Evolutionary conservation across 2,329 filamentous ascomycete species (phyloP), one percentile per base, ranked within the genome.

Genomic region (Plenodomus tracheiphilus): DNA sequence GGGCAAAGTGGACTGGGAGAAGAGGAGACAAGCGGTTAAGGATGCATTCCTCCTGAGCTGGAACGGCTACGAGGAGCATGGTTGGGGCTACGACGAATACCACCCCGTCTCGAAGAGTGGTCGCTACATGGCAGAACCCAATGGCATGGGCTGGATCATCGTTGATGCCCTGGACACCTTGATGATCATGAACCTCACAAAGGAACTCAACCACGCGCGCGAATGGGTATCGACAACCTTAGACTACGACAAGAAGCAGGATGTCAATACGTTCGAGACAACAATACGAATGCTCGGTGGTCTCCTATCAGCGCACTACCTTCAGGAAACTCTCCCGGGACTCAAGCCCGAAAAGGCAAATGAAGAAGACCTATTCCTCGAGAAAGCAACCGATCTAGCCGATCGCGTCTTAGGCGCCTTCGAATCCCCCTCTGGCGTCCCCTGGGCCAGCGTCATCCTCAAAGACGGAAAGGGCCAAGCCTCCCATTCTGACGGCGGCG

Each of bases 231-330:
- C 89, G 1, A 86, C 85, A 4, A 85, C 85, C 7, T 75, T 97
- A 54, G 86, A 85, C 10, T 97, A 95, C 75, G 86, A 97, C 51
- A 91, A 96, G 72, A 82, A 97, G 64, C 91, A 97, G 70, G 91
- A 97, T 69, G 93, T 99, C 47, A 97, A 91, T 72, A 97, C 91
- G 0, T 99, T 97, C 63, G 94, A 99, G 76, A 97, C 93, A 7
- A 97, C 93, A 0, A 97, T 97, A 63, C 88, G 94, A 43, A 97
- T 97, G 92, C 79, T 99, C 41, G 94, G 94, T 15, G 94, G 94
- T 10, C 79, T 99, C 36, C 79, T 99, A 28, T 92, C 92, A 1
- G 94, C 94, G 9, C 91, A 99, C 71, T 97, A 97, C 72, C 80
- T 99, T n/a, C 93, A 91, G 18, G 94, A 84, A 19, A 82, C 84